Base-by-base conservation (phyloP, 2,329 filamentous ascomycete species). In the Leptographium galeiforme region DNA sequence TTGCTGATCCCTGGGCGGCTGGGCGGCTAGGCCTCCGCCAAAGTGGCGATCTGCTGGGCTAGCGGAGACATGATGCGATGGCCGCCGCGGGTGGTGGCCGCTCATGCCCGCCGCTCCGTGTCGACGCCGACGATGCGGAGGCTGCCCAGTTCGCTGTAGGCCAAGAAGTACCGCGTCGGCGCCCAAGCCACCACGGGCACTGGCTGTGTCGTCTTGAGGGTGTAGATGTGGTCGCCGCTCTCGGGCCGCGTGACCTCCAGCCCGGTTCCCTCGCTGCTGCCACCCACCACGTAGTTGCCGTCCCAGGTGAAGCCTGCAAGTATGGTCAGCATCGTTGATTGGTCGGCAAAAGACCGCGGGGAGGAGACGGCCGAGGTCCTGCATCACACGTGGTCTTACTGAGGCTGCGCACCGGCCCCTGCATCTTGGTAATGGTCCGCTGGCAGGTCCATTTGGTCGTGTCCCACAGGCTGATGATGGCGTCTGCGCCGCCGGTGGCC, bases 391-490 rank as follows among this genome's bases (percentile, higher is more conserved):
- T 69, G n/a, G n/a, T n/a, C 76, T 56, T 66, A 81, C 78, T 81
- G 54, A 90, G 73, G 63, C 79, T 86, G 62, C 79, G 77, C 33
- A 90, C 81, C 4, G 85, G 80, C 1, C 84, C 84, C 11, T 77
- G 74, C 71, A 87, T 84, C 60, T 78, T 75, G 39, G 81, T 81
- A 44, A 89, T 72, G 1, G 85, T 88, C 56, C 82, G 77, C 61
- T 83, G 77, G 63, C 85, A 89, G 53, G 87, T 79, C 84, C 85
- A 89, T 59, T 87, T 82, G 43, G 76, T 75, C 4, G 86, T 89
- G 61, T 90, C 85, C 83, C 86, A 91, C 4, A 91, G 71, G 6
- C 83, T 76, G 59, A 90, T 84, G 50, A 88, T 77, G 1, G 84
- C 85, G 62, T 91, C 87, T 11, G 82, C 81, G 11, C 85, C 85